Evolutionary conservation across 2,329 filamentous ascomycete genomes (phyloP).

Genomic region (Epichloe typhina): DNA sequence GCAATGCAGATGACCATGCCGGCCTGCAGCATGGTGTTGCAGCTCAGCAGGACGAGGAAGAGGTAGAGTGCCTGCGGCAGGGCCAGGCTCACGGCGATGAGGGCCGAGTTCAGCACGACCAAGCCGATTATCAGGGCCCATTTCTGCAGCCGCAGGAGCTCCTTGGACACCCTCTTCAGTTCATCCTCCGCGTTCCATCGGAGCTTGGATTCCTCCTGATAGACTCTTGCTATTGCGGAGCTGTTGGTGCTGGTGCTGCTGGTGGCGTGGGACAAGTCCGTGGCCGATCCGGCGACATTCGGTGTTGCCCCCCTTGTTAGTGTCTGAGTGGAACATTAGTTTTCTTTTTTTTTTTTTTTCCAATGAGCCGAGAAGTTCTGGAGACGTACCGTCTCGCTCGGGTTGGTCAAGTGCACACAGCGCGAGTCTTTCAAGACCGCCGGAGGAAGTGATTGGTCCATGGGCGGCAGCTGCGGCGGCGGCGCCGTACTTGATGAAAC

Average conservation of each 20-base stretch:
- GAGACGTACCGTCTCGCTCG: slow-evolving; percentile 17
- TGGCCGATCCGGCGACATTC: slow-evolving; percentile 9
- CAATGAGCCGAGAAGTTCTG: too few relatives aligned
- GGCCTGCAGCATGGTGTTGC: slow-evolving; percentile 29
- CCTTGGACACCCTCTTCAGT: slow-evolving; percentile 24
- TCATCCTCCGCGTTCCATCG: slow-evolving; percentile 27
- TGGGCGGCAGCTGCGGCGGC: not conserved
- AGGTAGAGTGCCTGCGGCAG: slow-evolving; percentile 29
- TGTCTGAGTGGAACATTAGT: slow-evolving; percentile 14
- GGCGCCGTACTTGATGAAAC: not conserved
- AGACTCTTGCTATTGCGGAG: slow-evolving; percentile 23
- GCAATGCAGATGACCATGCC: slow-evolving; percentile 28
- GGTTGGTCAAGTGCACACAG: slow-evolving; percentile 9
- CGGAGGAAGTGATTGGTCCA: slow-evolving; percentile 4
- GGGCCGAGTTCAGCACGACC: slow-evolving; percentile 18
- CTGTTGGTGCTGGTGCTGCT: slow-evolving; percentile 17
- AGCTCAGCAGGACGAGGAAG: slow-evolving; percentile 32
- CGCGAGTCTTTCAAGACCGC: slow-evolving; percentile 6
- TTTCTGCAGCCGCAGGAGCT: slow-evolving; percentile 24
- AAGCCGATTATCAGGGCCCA: slow-evolving; percentile 25
- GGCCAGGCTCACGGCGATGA: slow-evolving; percentile 23
- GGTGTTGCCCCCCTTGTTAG: slow-evolving; percentile 14
- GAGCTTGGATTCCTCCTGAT: slow-evolving; percentile 25
- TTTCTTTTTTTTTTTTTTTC: not conserved
- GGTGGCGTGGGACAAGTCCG: slow-evolving; percentile 12